These are phyloP conservation scores for Calonectria montana DNA, from an alignment of 2,329 filamentous ascomycete genomes.

Conservation along the genomic window DNA sequence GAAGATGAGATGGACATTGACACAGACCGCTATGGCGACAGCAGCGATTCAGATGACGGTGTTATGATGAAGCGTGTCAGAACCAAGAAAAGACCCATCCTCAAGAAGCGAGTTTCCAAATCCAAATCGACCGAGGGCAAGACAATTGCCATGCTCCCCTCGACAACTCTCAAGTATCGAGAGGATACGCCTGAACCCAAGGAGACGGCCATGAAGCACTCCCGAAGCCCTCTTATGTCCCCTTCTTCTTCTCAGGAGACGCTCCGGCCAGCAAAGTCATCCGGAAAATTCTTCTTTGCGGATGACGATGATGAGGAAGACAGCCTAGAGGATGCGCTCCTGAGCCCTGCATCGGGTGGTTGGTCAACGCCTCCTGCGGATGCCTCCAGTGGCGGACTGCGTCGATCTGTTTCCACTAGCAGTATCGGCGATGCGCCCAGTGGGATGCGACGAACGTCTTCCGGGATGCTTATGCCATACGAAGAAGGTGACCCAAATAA, in stretches of 20 bases:
- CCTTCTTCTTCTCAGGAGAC: conserved; percentile 88
- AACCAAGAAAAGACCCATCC: conserved; percentile 65
- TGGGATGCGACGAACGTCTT: conserved; percentile 81
- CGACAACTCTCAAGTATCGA: conserved; percentile 87
- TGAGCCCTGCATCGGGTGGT: conserved; percentile 45
- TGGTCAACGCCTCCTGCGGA: conserved; percentile 47
- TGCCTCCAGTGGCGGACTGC: conserved; percentile 47
- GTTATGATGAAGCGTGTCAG: conserved; percentile 83
- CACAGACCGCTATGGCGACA: conserved; percentile 65
- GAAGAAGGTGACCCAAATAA: conserved; percentile 76
- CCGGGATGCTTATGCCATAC: conserved; percentile 92
- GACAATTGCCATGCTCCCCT: conserved; percentile 88
- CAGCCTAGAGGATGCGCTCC: conserved; percentile 54
- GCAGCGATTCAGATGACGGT: conserved; percentile 80
- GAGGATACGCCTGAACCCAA: conserved; percentile 78
- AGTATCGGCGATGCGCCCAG: conserved; percentile 63
- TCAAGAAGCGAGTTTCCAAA: conserved; percentile 51
- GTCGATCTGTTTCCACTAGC: conserved; percentile 60
- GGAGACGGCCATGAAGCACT: conserved; percentile 73
- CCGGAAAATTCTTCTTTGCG: conserved; percentile 71
- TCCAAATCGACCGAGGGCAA: conserved; percentile 73
- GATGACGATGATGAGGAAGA: conserved; percentile 71
- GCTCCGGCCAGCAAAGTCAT: conserved; percentile 75
- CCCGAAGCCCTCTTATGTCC: conserved; percentile 66
- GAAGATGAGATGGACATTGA: conserved; percentile 80